Evolutionary conservation across 768 basidiomycete genomes (phyloP).

Genomic region (Suillus occidentalis): DNA sequence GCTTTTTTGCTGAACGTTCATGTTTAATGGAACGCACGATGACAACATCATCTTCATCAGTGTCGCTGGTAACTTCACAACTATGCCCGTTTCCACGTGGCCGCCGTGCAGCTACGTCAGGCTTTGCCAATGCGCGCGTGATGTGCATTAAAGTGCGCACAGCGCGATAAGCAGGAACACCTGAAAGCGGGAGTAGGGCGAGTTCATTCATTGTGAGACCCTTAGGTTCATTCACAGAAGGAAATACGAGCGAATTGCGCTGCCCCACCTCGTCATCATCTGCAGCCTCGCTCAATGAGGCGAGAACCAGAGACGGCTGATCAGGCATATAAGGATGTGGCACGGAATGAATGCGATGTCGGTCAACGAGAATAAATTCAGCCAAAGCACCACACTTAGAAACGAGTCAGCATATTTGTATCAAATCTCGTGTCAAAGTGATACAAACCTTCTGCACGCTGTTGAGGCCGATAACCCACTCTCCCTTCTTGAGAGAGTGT

Average conservation of each 20-base stretch:
- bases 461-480: conserved; percentile 83
- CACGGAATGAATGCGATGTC: conserved; percentile 71
- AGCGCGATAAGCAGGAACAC: conserved; percentile 80
- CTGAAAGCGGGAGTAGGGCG: conserved; percentile 76
- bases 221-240: conserved; percentile 10
- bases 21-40: neutral
- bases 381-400: conserved; percentile 78
- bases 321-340: conserved; percentile 57
- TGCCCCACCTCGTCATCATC: conserved; percentile 12
- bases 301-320: conserved; percentile 17
- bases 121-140: conserved; percentile 24
- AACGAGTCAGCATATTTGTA: conserved; percentile 14
- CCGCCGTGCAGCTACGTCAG: neutral
- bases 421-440: conserved; percentile 12
- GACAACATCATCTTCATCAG: conserved; percentile 1
- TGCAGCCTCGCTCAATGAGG: conserved; percentile 9
- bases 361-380: conserved; percentile 86
- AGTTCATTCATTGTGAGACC: conserved; percentile 65
- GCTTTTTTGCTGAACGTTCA: conserved; percentile 10
- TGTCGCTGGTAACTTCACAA: conserved; percentile 23
- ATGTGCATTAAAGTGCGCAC: conserved; percentile 60
- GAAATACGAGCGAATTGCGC: conserved; percentile 13
- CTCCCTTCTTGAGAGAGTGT: conserved; percentile 64
- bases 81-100: conserved; percentile 10
- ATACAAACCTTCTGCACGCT: conserved; percentile 74